Percentiles rank a stretch among this genome's conserved stretches.
phyloP scores from a whole-genome alignment of 805 yeast genomes.

The Kodamaea lidongshanica region DNA sequence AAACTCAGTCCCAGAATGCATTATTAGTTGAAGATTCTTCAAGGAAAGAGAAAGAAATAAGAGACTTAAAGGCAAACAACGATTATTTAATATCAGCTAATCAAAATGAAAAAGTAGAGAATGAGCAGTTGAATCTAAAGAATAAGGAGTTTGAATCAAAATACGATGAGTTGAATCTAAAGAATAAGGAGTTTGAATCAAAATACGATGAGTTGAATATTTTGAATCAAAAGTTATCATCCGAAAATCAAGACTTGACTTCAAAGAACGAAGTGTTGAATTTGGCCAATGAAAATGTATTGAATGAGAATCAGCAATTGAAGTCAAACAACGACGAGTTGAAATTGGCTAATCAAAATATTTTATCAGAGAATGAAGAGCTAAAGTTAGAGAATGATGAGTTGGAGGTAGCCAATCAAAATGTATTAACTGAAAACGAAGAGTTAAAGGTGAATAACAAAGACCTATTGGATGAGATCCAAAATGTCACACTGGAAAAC shows the following conservation, averaged over 20 bases:
- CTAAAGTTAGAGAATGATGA: no score
- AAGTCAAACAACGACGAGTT: no score
- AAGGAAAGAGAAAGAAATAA: conserved; percentile 9
- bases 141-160: conserved; percentile 10
- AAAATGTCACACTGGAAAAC: no score
- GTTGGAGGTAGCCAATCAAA: background rate
- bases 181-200: background rate
- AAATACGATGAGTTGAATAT: background rate
- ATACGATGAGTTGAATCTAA: conserved; percentile 19
- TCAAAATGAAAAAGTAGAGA: conserved; percentile 1
- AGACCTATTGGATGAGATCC: background rate
- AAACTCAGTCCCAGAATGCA: background rate
- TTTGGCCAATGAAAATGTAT: no score
- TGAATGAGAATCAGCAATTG: no score
- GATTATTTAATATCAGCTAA: background rate
- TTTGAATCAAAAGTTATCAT: no score
- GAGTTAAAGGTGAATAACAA: background rate
- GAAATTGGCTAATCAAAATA: no score
- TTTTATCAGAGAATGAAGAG: no score
- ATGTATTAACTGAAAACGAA: background rate
- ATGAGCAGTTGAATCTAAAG: conserved; percentile 10
- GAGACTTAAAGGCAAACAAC: conserved; percentile 5
- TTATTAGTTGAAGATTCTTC: conserved; percentile 1
- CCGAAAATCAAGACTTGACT: no score
- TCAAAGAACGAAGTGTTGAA: no score